Evolutionary conservation across 2,329 filamentous ascomycete genomes (phyloP).

Genomic region (Trichophyton verrucosum): DNA sequence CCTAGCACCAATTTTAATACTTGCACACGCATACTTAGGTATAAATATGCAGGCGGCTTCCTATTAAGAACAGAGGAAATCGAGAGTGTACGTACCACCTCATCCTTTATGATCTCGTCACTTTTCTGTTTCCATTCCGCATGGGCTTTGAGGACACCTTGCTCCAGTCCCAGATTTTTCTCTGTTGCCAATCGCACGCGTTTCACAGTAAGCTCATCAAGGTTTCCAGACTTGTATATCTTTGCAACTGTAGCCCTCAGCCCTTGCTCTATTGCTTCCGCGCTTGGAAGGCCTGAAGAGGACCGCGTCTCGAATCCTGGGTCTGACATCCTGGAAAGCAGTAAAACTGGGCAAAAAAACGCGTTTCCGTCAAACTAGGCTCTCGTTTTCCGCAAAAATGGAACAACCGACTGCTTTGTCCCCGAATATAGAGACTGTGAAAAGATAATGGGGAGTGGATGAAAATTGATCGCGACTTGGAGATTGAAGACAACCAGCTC

Average conservation of each 20-base stretch:
- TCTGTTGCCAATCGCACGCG: conserved; percentile 43
- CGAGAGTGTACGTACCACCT: conserved; percentile 33
- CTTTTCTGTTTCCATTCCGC: conserved; percentile 43
- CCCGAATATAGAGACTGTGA: not conserved
- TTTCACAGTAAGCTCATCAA: conserved; percentile 46
- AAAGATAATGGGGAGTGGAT: not conserved
- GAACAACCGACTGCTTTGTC: not conserved
- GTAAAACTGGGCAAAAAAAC: not conserved
- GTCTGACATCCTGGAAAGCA: conserved; percentile 18
- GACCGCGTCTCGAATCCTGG: conserved; percentile 22
- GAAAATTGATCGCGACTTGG: not conserved
- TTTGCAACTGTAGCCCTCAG: conserved; percentile 28
- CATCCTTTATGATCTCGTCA: conserved; percentile 41
- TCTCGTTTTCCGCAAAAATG: not conserved
- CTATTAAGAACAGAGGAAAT: not conserved
- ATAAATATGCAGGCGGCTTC: not conserved
- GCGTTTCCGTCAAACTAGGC: not conserved
- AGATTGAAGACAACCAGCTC: no score
- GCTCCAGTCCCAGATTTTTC: conserved; percentile 38
- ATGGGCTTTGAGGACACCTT: conserved; percentile 45
- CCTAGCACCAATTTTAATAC: not conserved
- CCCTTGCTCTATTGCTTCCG: conserved; percentile 23
- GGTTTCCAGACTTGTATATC: conserved; percentile 29
- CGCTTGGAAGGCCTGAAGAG: conserved; percentile 21
- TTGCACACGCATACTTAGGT: not conserved